A percentile compares a stretch with the other conserved stretches of the same genome.
phyloP scores from a whole-genome alignment of 768 basidiomycete species.

The Collybia nuda region DNA sequence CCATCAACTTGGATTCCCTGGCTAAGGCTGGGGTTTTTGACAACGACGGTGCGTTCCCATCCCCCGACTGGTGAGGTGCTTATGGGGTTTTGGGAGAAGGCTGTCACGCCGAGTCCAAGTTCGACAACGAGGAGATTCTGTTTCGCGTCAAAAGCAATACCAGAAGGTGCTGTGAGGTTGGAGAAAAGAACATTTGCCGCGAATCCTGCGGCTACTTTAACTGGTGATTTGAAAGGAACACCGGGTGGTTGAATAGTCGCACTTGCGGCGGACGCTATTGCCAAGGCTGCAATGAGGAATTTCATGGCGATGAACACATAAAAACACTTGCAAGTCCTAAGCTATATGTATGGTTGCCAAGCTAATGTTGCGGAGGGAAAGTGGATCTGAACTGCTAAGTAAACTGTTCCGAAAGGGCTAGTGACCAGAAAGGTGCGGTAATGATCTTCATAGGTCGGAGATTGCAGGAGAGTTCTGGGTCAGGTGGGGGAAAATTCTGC shows the following conservation, averaged over 20 bases:
- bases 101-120: conserved; percentile 40
- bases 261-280: conserved; percentile 2
- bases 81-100: conserved; percentile 22
- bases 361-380: not conserved
- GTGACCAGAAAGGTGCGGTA: too few relatives aligned
- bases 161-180: conserved; percentile 40
- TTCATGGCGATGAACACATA: conserved; percentile 4
- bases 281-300: not conserved
- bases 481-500: too few relatives aligned
- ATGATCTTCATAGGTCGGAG: too few relatives aligned
- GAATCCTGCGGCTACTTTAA: conserved; percentile 33
- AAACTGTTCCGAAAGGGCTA: too few relatives aligned
- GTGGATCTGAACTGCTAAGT: not conserved
- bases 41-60: conserved; percentile 37
- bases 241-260: conserved; percentile 29
- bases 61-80: conserved; percentile 20
- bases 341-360: too few relatives aligned
- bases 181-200: conserved; percentile 36
- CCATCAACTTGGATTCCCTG: conserved; percentile 42
- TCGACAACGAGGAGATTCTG: conserved; percentile 45
- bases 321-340: too few relatives aligned
- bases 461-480: too few relatives aligned
- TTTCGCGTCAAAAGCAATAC: conserved; percentile 36
- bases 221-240: conserved; percentile 31
- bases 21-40: conserved; percentile 35